Conservation (phyloP, 2,329 filamentous ascomycete species). For the Biscogniauxia marginata region DNA sequence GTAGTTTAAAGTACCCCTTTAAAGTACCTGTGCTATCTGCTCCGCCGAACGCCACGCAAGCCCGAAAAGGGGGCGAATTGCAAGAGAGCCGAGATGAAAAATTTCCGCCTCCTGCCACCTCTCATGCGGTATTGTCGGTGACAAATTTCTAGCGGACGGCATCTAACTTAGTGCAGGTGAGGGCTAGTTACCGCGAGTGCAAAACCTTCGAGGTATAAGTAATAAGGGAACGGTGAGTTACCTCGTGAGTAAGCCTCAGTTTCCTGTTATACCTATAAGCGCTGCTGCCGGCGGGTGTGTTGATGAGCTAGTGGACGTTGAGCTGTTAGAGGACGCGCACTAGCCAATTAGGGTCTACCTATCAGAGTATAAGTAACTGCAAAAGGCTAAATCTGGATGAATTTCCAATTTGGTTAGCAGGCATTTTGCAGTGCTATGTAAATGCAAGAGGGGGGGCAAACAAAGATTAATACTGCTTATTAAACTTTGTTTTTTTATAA, state of each 20-base stretch:
- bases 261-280: no score
- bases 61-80: neutral
- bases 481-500: no score
- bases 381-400: neutral
- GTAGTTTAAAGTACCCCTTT: slow-evolving; percentile 7
- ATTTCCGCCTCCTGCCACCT: neutral
- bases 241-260: no score
- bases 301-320: neutral
- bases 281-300: neutral
- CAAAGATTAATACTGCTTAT: no score
- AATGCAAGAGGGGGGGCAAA: neutral
- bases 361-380: neutral
- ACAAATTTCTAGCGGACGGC: no score
- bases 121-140: no score
- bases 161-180: no score
- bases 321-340: neutral
- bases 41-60: neutral
- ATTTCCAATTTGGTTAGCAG: slow-evolving; percentile 14
- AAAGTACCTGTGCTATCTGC: no score
- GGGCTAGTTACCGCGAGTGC: no score
- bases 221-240: no score
- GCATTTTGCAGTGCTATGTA: neutral
- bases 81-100: no score
- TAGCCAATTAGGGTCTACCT: slow-evolving; percentile 3
- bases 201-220: no score